These are phyloP conservation scores for Chlorella vulgaris DNA, from an alignment of 139 green algal genomes.

Conservation along the genomic window DNA sequence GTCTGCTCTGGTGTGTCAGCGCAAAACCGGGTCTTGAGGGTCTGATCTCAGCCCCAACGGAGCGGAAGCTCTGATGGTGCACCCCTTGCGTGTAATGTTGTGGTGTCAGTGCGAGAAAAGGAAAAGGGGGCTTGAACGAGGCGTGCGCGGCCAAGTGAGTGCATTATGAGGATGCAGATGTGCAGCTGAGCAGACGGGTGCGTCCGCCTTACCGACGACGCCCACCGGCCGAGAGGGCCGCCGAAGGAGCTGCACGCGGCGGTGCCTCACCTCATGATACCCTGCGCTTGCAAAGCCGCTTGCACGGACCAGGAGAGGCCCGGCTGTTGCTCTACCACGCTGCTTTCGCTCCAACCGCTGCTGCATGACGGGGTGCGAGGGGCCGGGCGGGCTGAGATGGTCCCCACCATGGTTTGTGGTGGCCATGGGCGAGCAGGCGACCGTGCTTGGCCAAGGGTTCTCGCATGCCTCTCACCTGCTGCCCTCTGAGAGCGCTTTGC, in stretches of 20 bases:
- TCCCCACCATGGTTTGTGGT: too few relatives aligned
- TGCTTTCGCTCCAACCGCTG: background rate
- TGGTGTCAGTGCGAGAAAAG: background rate
- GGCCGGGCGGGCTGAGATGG: too few relatives aligned
- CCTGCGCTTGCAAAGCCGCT: background rate
- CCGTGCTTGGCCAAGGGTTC: too few relatives aligned
- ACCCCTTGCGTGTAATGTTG: slow-evolving; percentile 31
- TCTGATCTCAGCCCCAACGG: slow-evolving; percentile 36
- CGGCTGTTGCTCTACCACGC: background rate
- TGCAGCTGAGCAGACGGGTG: background rate
- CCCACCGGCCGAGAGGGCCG: too few relatives aligned
- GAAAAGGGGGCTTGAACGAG: background rate
- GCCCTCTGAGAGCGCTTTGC: background rate
- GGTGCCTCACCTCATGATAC: background rate
- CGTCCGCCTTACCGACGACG: too few relatives aligned
- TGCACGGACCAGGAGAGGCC: background rate
- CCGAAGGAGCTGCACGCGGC: background rate
- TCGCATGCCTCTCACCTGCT: background rate
- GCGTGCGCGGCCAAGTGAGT: background rate
- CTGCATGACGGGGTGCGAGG: background rate
- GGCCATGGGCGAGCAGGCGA: too few relatives aligned
- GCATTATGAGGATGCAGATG: background rate
- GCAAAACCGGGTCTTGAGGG: slow-evolving; percentile 38
- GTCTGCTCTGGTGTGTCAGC: too few relatives aligned
- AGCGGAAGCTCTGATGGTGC: background rate